phyloP scores from a whole-genome alignment of 768 basidiomycete species.

The Lactarius deliciosus region DNA sequence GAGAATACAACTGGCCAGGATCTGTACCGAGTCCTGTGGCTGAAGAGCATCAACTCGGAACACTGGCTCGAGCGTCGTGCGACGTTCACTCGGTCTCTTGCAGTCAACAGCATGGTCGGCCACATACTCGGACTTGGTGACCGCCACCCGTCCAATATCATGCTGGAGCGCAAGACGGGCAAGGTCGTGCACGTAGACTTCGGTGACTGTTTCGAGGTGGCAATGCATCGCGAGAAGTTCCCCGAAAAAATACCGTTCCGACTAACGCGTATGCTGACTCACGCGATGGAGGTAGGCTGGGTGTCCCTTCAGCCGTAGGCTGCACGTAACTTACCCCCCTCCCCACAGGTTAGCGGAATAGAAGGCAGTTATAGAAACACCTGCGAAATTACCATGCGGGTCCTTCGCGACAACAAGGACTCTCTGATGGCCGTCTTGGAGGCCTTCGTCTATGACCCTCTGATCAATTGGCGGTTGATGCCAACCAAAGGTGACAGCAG shows the following conservation, averaged over 20 bases:
- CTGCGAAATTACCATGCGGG: conserved; percentile 97
- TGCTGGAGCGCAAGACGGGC: conserved; percentile 88
- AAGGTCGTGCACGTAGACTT: conserved; percentile 97
- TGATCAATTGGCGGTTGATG: conserved; percentile 96
- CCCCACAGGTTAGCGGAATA: conserved; percentile 87
- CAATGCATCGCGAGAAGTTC: conserved; percentile 98
- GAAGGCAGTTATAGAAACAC: conserved; percentile 95
- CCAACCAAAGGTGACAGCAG: conserved; percentile 76
- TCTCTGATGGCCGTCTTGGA: conserved; percentile 99
- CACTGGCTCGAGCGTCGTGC: conserved; percentile 97
- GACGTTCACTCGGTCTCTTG: conserved; percentile 93
- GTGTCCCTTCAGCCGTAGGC: not conserved
- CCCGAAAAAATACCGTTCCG: conserved; percentile 99
- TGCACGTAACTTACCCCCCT: conserved; percentile 7
- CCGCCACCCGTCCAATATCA: conserved; percentile 92
- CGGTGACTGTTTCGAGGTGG: conserved; percentile 98
- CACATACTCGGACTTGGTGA: conserved; percentile 98
- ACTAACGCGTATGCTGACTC: conserved; percentile 95
- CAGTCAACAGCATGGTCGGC: conserved; percentile 97
- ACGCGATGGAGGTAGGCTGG: conserved; percentile 90
- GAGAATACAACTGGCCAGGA: conserved; percentile 99
- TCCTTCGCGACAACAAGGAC: conserved; percentile 94
- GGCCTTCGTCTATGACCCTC: conserved; percentile 97
- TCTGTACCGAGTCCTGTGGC: conserved; percentile 93
- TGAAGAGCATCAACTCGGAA: conserved; percentile 93